Evolutionary conservation across 78 protist species (phyloP).

Genomic region (Dictyostelium brefeldianum): DNA sequence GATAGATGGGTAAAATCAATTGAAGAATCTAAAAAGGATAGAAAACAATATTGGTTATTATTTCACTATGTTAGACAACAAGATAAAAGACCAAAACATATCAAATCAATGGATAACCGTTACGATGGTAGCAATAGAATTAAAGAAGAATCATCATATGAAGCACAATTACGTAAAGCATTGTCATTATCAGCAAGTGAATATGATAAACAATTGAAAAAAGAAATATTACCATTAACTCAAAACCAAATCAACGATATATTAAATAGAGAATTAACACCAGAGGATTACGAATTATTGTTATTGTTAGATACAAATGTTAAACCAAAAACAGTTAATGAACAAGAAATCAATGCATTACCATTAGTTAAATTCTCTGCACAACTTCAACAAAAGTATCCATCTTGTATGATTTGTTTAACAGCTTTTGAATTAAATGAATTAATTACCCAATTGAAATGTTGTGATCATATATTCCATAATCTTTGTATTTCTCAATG

Average conservation of each 20-base stretch:
- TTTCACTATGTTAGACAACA: background rate
- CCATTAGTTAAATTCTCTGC: background rate
- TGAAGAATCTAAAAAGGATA: background rate
- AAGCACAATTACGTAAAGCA: slow-evolving; percentile 23
- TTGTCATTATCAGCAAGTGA: slow-evolving; percentile 13
- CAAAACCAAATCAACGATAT: slow-evolving; percentile 75
- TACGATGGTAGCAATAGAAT: background rate
- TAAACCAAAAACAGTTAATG: slow-evolving; percentile 47
- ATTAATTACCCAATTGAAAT: slow-evolving; percentile 38
- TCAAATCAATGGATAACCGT: background rate
- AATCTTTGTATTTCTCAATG: slow-evolving; percentile 64
- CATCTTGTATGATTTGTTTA: slow-evolving; percentile 69
- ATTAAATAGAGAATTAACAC: slow-evolving; percentile 76
- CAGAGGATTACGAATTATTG: slow-evolving; percentile 81
- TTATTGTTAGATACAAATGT: slow-evolving; percentile 46
- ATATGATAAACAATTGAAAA: background rate
- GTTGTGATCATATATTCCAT: slow-evolving; percentile 71
- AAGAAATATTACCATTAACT: background rate
- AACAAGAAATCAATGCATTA: background rate
- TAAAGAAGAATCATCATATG: slow-evolving; percentile 27
- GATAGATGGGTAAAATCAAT: background rate
- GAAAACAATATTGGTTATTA: background rate
- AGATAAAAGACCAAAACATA: background rate
- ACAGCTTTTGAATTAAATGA: slow-evolving; percentile 31
- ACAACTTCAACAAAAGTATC: background rate